Evolutionary conservation across 495 filamentous ascomycete species (phyloP), one percentile per base, ranked within the genome.

Genomic region (Penicillium robsamsonii): DNA sequence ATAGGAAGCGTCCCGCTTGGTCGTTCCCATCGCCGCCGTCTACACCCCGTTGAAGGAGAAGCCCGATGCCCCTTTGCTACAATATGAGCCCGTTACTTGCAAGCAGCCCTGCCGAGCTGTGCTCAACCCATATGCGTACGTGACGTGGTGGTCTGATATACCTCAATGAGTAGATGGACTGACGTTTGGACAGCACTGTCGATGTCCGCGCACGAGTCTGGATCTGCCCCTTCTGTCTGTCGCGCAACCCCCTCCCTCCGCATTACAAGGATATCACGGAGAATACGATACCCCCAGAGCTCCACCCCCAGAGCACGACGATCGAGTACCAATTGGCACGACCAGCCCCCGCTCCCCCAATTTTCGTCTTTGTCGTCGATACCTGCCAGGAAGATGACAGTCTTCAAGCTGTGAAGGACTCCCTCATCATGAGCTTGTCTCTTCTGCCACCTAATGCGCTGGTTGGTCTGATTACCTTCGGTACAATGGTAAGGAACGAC

Each of bases 181-280:
- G 56, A 75, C 57, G 48, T 18, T 47, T 24, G 22, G 18, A 40
- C 63, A 97, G 94, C 74, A 92, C 94, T 70, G 93, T 99, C 55
- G 95, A 99, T 75, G 86, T 91, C 63, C 89, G 95, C 56, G 94
- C 92, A 59, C 84, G 91, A 48, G 83, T 97, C 56, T 99, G 95
- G 95, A 96, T 97, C 63, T 99, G 95, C 67, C 95, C 95, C 6
- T 99, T 97, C 78, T 99, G 95, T 73, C 82, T 97, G 17, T 92
- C 91, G 74, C 85, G 95, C 70, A 99, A 99, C 69, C 85, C 87
- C 46, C 85, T 99, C 31, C 95, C 95, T 52, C 88, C 92, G 54
- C 95, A 99, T 73, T 99, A 99, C 75, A 97, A 97, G 80, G 95
- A 99, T 74, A 99, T 99, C 67, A 93, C 92, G 24, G 83, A 89